Conservation (phyloP, 257 asterid genomes). For the Plantago ovata region DNA sequence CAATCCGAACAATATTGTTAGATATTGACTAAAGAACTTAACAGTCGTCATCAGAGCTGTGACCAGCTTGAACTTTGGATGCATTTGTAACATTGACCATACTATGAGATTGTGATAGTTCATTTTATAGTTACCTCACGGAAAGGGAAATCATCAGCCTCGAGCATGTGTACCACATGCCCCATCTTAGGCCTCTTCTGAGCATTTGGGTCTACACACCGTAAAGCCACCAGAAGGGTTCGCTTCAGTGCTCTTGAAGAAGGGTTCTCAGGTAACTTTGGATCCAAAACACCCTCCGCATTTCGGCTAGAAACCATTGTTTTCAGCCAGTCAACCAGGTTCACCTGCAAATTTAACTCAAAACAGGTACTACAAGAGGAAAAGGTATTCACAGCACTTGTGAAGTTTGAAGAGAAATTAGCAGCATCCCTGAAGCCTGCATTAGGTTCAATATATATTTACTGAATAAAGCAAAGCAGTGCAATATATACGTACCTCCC, state of each 20-base stretch:
- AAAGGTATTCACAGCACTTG: too few relatives aligned
- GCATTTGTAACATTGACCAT: neutral
- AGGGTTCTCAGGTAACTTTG: slow-evolving; percentile 65
- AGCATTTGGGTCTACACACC: slow-evolving; percentile 80
- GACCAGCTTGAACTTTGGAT: neutral
- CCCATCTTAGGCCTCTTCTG: slow-evolving; percentile 96
- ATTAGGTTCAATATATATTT: neutral
- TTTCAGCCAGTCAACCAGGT: slow-evolving; percentile 86
- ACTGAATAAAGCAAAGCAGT: slow-evolving; percentile 14
- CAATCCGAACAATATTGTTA: neutral
- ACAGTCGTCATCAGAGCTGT: neutral
- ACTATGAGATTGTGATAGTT: slow-evolving; percentile 3
- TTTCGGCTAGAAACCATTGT: slow-evolving; percentile 79
- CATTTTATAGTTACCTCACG: slow-evolving; percentile 57
- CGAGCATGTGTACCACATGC: slow-evolving; percentile 89
- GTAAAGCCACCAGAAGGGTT: slow-evolving; percentile 72
- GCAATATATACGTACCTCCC: slow-evolving; percentile 46
- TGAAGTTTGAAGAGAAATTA: too few relatives aligned
- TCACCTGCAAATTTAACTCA: slow-evolving; percentile 41
- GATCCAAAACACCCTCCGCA: slow-evolving; percentile 85
- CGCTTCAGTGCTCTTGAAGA: slow-evolving; percentile 81
- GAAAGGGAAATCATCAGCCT: slow-evolving; percentile 81
- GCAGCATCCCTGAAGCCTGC: too few relatives aligned
- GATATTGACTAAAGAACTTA: neutral
- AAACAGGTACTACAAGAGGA: neutral